Conservation (phyloP, 2,329 filamentous ascomycete species). For the Samsoniella hepiali region DNA sequence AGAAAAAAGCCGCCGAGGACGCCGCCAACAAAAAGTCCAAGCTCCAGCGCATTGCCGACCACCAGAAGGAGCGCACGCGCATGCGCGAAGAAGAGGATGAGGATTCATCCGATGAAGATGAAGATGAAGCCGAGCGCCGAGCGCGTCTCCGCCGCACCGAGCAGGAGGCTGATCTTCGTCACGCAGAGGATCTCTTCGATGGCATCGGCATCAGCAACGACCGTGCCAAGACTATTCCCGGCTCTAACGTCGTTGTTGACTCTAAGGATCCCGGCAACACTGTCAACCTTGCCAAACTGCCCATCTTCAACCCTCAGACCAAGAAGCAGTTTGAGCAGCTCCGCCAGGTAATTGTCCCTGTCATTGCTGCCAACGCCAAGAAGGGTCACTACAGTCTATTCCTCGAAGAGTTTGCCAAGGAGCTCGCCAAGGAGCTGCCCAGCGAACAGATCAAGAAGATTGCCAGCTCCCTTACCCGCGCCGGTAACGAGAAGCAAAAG, state of each 20-base stretch:
- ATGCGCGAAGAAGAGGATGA: slow-evolving; percentile 48
- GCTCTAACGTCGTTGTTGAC: slow-evolving; percentile 66
- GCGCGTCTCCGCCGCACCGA: slow-evolving; percentile 75
- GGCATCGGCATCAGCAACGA: slow-evolving; percentile 63
- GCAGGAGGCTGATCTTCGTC: slow-evolving; percentile 81
- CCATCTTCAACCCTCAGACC: slow-evolving; percentile 84
- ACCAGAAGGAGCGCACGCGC: slow-evolving; percentile 59
- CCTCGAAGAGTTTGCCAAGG: slow-evolving; percentile 86
- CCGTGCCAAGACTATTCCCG: slow-evolving; percentile 65
- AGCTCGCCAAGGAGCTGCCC: slow-evolving; percentile 79
- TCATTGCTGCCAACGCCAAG: slow-evolving; percentile 72
- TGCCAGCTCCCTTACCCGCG: slow-evolving; percentile 77
- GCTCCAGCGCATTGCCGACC: slow-evolving; percentile 79
- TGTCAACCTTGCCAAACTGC: slow-evolving; percentile 74
- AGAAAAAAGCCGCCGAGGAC: slow-evolving; percentile 83
- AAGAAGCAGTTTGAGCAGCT: slow-evolving; percentile 83
- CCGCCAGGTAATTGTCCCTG: slow-evolving; percentile 72
- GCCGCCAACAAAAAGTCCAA: slow-evolving; percentile 90
- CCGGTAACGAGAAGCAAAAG: slow-evolving; percentile 97
- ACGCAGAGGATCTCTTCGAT: slow-evolving; percentile 89
- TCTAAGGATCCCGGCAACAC: slow-evolving; percentile 70
- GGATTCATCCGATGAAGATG: slow-evolving; percentile 59
- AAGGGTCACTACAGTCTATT: slow-evolving; percentile 90
- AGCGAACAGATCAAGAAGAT: slow-evolving; percentile 98
- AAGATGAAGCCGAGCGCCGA: slow-evolving; percentile 69